phyloP scores from a whole-genome alignment of 2,329 filamentous ascomycete genomes.

The Colletotrichum lupini region DNA sequence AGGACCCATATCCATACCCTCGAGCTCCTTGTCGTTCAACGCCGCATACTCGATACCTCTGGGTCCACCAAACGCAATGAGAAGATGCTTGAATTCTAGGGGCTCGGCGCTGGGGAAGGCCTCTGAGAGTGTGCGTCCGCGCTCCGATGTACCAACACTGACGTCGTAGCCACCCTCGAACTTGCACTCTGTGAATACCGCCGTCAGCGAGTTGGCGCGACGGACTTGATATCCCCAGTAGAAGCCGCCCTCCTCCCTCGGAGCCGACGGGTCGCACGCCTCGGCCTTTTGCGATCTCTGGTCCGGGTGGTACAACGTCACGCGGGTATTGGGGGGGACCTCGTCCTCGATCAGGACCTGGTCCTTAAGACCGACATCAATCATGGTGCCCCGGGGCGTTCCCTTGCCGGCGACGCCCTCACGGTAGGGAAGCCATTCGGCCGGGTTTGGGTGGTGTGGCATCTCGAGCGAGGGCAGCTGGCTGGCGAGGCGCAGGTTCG shows the following conservation, averaged over 20 bases:
- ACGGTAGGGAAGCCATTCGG: constrained; percentile 83
- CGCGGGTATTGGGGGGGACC: constrained; percentile 76
- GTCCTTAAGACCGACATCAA: constrained; percentile 67
- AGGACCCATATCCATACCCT: constrained; percentile 67
- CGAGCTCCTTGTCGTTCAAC: constrained; percentile 66
- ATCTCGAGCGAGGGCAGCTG: constrained; percentile 83
- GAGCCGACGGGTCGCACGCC: constrained; percentile 74
- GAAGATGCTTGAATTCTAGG: constrained; percentile 73
- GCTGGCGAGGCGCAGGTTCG: constrained; percentile 79
- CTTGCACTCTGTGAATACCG: constrained; percentile 80
- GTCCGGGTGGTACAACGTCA: constrained; percentile 76
- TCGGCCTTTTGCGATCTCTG: constrained; percentile 61
- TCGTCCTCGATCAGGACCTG: constrained; percentile 66
- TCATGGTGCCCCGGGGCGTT: constrained; percentile 60
- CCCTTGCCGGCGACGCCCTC: constrained; percentile 76
- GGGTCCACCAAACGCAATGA: constrained; percentile 85
- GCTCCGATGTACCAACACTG: constrained; percentile 86
- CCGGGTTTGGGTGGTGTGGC: constrained; percentile 81
- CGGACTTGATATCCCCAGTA: constrained; percentile 88
- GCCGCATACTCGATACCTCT: constrained; percentile 83
- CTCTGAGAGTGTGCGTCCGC: constrained; percentile 66
- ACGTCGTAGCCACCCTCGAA: constrained; percentile 84
- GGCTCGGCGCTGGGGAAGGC: constrained; percentile 57
- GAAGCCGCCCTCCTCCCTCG: constrained; percentile 81
- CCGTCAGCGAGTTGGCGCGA: constrained; percentile 72